A percentile compares a stretch with the other conserved stretches of the same genome.
Evolutionary conservation across 768 basidiomycete species (phyloP).

Genomic region (Lyophyllum semitale): DNA sequence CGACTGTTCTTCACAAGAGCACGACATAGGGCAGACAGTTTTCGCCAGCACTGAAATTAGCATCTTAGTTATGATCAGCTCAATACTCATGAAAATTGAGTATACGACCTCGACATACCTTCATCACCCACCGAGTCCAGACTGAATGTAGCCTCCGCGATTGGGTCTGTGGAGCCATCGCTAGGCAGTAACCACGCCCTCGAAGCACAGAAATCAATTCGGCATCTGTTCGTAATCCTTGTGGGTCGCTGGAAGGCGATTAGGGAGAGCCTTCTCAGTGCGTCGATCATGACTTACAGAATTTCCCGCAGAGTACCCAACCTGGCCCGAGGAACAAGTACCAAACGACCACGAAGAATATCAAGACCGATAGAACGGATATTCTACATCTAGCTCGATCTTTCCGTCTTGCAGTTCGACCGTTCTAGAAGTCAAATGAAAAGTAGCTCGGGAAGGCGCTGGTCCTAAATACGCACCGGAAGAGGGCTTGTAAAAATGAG

Average conservation of each 20-base stretch:
- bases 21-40: constrained; percentile 62
- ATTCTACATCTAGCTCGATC: constrained; percentile 60
- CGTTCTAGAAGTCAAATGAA: constrained; percentile 35
- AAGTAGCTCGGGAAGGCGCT: too few relatives aligned
- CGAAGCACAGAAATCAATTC: constrained; percentile 64
- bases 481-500: constrained; percentile 57
- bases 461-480: too few relatives aligned
- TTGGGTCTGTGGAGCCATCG: constrained; percentile 42
- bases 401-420: constrained; percentile 60
- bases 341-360: constrained; percentile 50
- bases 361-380: constrained; percentile 56
- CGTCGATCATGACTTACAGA: constrained; percentile 40
- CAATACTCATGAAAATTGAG: too few relatives aligned
- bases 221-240: constrained; percentile 53
- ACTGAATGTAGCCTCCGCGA: constrained; percentile 64
- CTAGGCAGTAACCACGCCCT: constrained; percentile 59
- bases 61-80: constrained; percentile 34
- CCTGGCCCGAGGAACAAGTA: constrained; percentile 70
- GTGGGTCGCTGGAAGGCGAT: constrained; percentile 20
- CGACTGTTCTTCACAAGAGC: constrained; percentile 64
- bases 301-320: constrained; percentile 49
- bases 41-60: constrained; percentile 70
- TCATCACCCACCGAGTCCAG: constrained; percentile 69
- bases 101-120: constrained; percentile 43
- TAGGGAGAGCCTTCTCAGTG: background rate